Conservation (phyloP, 129 eudicot genomes). For the Calendula officinalis region DNA sequence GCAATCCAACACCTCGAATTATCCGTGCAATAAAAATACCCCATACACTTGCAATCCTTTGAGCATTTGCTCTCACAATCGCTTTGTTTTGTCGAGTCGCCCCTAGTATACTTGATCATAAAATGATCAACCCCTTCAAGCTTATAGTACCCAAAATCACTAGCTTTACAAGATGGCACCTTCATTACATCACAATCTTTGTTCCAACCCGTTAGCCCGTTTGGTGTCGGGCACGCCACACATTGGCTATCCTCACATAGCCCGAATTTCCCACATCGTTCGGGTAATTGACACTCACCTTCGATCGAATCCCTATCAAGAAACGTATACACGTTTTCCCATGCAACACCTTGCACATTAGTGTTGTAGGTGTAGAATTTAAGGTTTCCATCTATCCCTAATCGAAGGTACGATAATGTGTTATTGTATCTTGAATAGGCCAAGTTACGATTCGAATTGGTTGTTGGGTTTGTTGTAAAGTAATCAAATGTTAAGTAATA, state of each 20-base stretch:
- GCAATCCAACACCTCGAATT: slow-evolving; percentile 59
- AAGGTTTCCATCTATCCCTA: slow-evolving; percentile 37
- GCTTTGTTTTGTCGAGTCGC: slow-evolving; percentile 32
- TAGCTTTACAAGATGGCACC: slow-evolving; percentile 30
- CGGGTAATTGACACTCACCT: slow-evolving; percentile 37
- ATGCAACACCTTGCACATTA: slow-evolving; percentile 15
- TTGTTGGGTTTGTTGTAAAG: slow-evolving; percentile 13
- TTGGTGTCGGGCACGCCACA: slow-evolving; percentile 39
- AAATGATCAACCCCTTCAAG: slow-evolving; percentile 54
- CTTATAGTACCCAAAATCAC: slow-evolving; percentile 36
- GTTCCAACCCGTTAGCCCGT: slow-evolving; percentile 35
- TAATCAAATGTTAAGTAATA: slow-evolving; percentile 19
- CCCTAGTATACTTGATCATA: slow-evolving; percentile 42
- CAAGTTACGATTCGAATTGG: slow-evolving; percentile 1
- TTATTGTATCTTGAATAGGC: slow-evolving; percentile 20
- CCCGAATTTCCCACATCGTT: slow-evolving; percentile 38
- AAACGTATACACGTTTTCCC: slow-evolving; percentile 32
- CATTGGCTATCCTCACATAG: slow-evolving; percentile 34
- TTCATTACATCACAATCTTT: slow-evolving; percentile 27
- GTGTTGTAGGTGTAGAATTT: slow-evolving; percentile 29
- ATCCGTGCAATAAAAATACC: slow-evolving; percentile 50
- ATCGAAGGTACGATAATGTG: slow-evolving; percentile 33
- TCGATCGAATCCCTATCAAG: slow-evolving; percentile 28
- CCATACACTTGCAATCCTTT: slow-evolving; percentile 60
- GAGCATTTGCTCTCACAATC: slow-evolving; percentile 49